phyloP scores from a whole-genome alignment of 768 basidiomycete species.

The Rhodotorula taiwanensis region DNA sequence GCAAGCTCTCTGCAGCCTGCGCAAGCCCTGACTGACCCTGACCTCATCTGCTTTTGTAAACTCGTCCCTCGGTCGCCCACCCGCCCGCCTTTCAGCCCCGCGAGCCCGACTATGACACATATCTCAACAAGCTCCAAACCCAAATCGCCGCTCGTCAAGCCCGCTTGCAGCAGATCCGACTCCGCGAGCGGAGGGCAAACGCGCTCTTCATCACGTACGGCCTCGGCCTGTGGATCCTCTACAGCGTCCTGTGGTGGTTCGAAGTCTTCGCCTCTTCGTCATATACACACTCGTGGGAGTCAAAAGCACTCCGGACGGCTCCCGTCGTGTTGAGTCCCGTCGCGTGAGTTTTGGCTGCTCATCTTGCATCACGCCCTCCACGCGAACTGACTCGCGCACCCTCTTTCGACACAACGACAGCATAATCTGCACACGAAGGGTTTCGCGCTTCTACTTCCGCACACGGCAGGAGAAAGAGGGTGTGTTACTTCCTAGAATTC shows the following conservation, averaged over 20 bases:
- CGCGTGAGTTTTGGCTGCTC: slow-evolving; percentile 53
- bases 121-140: slow-evolving; percentile 18
- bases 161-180: slow-evolving; percentile 52
- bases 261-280: slow-evolving; percentile 24
- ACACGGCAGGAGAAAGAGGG: slow-evolving; percentile 37
- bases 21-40: not conserved
- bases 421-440: slow-evolving; percentile 36
- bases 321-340: slow-evolving; percentile 71
- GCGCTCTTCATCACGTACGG: slow-evolving; percentile 72
- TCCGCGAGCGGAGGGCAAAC: slow-evolving; percentile 72
- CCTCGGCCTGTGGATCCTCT: slow-evolving; percentile 60
- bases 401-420: slow-evolving; percentile 1
- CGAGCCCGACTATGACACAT: slow-evolving; percentile 31
- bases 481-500: not conserved
- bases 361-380: not conserved
- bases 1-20: too few species aligned
- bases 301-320: slow-evolving; percentile 47
- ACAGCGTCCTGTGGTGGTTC: slow-evolving; percentile 42
- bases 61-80: too few species aligned
- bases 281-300: slow-evolving; percentile 45
- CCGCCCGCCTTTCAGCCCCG: slow-evolving; percentile 4
- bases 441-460: slow-evolving; percentile 33
- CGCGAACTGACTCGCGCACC: not conserved
- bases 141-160: slow-evolving; percentile 24
- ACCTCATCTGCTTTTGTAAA: not conserved